Evolutionary conservation across 768 basidiomycete species (phyloP).

Genomic region (Candolleomyces efflorescens): DNA sequence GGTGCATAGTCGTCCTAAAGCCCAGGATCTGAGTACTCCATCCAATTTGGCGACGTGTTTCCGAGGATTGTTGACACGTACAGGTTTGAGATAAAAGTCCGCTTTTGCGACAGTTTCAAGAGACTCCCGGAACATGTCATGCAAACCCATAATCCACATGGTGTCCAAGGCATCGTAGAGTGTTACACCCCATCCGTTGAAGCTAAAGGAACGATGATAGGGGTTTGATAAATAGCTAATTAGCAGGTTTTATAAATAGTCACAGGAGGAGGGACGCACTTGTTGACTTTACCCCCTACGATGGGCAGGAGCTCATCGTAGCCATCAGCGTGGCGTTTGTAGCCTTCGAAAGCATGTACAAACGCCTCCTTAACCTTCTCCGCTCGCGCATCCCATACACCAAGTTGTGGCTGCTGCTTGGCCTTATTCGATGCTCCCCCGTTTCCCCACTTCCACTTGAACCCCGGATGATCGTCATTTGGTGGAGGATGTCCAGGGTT

Average conservation of each 20-base stretch:
- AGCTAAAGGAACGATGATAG: constrained; percentile 32
- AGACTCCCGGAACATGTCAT: constrained; percentile 58
- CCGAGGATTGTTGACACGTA: neutral
- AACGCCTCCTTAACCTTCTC: constrained; percentile 54
- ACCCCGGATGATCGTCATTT: neutral
- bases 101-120: constrained; percentile 45
- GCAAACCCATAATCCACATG: constrained; percentile 74
- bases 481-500: too few relatives aligned
- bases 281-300: constrained; percentile 43
- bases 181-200: constrained; percentile 74
- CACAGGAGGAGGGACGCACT: constrained; percentile 35
- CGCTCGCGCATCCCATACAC: constrained; percentile 46
- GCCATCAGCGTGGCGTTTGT: constrained; percentile 46
- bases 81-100: constrained; percentile 33
- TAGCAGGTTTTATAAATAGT: neutral
- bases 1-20: constrained; percentile 33
- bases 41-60: neutral
- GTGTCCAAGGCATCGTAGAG: constrained; percentile 80
- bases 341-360: constrained; percentile 56
- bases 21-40: neutral
- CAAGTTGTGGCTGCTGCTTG: neutral
- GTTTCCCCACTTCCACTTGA: neutral
- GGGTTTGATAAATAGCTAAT: neutral
- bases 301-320: constrained; percentile 57
- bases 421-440: neutral